Evolutionary conservation across 139 green algal species (phyloP).

Genomic region (Zygnema circumcarinatum): DNA sequence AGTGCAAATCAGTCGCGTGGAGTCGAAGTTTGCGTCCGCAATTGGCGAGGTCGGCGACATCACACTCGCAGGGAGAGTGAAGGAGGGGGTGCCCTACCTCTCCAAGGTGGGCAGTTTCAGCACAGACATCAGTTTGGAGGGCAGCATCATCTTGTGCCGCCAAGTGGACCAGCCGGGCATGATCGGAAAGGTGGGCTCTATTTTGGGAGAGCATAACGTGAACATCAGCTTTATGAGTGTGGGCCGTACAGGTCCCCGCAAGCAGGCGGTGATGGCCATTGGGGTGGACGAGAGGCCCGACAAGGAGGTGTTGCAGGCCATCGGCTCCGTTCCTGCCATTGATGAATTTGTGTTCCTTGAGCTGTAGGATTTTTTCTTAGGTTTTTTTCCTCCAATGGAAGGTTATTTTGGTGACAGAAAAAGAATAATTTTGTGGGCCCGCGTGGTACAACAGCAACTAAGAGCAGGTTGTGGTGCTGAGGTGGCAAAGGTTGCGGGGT

Average conservation of each 20-base stretch:
- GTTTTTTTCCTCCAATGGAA: not conserved
- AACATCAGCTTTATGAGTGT: constrained; percentile 98
- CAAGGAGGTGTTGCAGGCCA: constrained; percentile 58
- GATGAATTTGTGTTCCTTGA: constrained; percentile 64
- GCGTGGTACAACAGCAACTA: too few species aligned
- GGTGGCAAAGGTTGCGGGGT: too few species aligned
- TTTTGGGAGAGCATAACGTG: constrained; percentile 76
- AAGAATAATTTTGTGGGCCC: too few species aligned
- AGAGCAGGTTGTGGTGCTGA: too few species aligned
- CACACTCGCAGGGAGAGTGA: constrained; percentile 48
- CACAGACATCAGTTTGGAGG: constrained; percentile 81
- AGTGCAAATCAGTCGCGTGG: constrained; percentile 31
- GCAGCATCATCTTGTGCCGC: constrained; percentile 76
- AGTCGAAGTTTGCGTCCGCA: constrained; percentile 53
- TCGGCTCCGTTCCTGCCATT: constrained; percentile 62
- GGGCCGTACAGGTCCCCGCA: constrained; percentile 56
- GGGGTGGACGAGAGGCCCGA: constrained; percentile 81
- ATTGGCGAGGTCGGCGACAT: constrained; percentile 21
- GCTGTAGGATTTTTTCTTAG: constrained; percentile 17
- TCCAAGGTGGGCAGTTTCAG: constrained; percentile 86
- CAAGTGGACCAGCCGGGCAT: constrained; percentile 93
- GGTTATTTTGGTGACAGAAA: not conserved
- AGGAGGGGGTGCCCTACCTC: constrained; percentile 76
- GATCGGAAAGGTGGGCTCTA: constrained; percentile 79
- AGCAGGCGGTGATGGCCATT: constrained; percentile 92